Conservation (phyloP, 305 asterid species). For the Fraxinus paxiana region DNA sequence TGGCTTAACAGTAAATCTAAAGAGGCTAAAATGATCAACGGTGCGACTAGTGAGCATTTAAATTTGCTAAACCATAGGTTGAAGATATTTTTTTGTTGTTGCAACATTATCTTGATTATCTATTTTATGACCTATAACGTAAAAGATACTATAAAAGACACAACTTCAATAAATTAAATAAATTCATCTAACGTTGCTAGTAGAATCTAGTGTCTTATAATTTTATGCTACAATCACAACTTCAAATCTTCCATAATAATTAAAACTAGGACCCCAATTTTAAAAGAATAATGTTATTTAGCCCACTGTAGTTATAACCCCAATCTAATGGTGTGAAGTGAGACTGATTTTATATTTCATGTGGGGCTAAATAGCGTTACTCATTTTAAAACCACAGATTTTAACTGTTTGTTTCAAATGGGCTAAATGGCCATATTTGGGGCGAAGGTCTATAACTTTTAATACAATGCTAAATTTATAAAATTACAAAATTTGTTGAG, state of each 20-base stretch:
- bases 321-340: no score
- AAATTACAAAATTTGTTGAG: not conserved
- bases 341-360: no score
- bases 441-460: not conserved
- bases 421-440: not conserved
- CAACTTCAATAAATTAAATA: not conserved
- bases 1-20: not conserved
- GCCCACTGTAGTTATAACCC: no score
- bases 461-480: not conserved
- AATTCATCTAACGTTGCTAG: not conserved
- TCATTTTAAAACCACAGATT: no score
- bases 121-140: not conserved
- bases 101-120: not conserved
- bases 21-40: not conserved
- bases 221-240: not conserved
- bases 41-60: not conserved
- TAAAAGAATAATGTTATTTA: no score
- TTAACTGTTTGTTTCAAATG: not conserved
- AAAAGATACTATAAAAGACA: not conserved
- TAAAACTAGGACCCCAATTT: not conserved
- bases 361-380: no score
- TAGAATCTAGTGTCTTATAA: not conserved
- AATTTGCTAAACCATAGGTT: not conserved
- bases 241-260: not conserved
- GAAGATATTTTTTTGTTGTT: not conserved